Conservation (phyloP, 345 rosid genomes). For the Ceriops zippeliana region DNA sequence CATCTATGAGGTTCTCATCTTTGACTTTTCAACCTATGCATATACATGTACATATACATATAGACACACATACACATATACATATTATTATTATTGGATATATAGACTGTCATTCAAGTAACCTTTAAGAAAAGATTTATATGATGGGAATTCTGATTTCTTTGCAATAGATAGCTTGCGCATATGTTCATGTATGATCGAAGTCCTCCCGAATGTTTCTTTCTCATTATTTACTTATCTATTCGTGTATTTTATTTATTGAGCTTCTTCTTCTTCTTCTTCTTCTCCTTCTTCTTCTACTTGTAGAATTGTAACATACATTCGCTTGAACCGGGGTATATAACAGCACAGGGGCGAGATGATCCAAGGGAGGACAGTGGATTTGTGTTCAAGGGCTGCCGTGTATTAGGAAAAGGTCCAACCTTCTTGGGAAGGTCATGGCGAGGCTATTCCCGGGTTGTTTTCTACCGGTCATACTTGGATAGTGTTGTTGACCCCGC, state of each 20-base stretch:
- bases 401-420: conserved; percentile 35
- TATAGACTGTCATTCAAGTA: too few species aligned
- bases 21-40: neutral
- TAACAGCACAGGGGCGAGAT: conserved; percentile 56
- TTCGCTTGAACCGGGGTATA: conserved; percentile 50
- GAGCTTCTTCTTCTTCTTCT: neutral
- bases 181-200: too few species aligned
- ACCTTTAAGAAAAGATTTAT: too few species aligned
- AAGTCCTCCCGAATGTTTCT: too few species aligned
- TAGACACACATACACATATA: too few species aligned
- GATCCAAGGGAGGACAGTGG: conserved; percentile 36
- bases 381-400: conserved; percentile 55
- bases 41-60: too few species aligned
- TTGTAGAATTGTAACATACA: conserved; percentile 47
- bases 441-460: conserved; percentile 48
- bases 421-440: conserved; percentile 56
- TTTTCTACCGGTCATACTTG: conserved; percentile 40
- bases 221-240: neutral
- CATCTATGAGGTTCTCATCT: conserved; percentile 53
- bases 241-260: neutral
- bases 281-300: neutral
- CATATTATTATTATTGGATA: too few species aligned
- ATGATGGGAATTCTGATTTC: too few species aligned
- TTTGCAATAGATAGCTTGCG: too few species aligned
- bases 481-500: conserved; percentile 25